Conservation (phyloP, 106 monocot species). For the Allium fistulosum region DNA sequence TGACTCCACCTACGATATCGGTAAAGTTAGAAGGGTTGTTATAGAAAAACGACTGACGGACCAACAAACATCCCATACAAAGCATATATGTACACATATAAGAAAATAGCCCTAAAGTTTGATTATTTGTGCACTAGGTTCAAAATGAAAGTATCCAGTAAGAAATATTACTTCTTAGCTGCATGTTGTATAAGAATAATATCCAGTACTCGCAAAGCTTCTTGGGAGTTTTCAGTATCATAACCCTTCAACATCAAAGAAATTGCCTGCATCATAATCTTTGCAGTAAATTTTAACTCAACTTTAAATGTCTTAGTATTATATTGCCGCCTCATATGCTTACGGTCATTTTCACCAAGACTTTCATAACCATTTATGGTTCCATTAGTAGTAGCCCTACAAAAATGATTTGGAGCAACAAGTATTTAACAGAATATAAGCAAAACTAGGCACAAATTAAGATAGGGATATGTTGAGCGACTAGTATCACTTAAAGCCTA, state of each 20-base stretch:
- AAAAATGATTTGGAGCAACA: not conserved
- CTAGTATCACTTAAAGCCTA: too few species aligned
- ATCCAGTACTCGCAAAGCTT: slow-evolving; percentile 82
- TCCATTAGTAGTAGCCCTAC: slow-evolving; percentile 2
- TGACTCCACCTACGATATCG: slow-evolving; percentile 78
- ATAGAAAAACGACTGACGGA: slow-evolving; percentile 80
- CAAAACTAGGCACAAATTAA: not conserved
- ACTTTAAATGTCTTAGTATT: slow-evolving; percentile 73
- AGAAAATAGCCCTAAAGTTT: too few species aligned
- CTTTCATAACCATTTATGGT: slow-evolving; percentile 47
- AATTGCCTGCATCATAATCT: slow-evolving; percentile 76
- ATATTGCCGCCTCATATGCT: slow-evolving; percentile 42
- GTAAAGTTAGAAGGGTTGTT: slow-evolving; percentile 56
- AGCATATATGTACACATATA: too few species aligned
- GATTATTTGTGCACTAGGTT: too few species aligned
- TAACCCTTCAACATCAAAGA: slow-evolving; percentile 54
- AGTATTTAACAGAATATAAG: not conserved
- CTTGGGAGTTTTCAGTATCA: slow-evolving; percentile 72
- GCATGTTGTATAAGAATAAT: slow-evolving; percentile 84
- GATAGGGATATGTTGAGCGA: too few species aligned
- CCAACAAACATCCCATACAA: slow-evolving; percentile 82
- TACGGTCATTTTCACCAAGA: slow-evolving; percentile 52
- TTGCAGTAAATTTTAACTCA: slow-evolving; percentile 67
- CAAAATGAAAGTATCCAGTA: not conserved
- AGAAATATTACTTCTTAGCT: slow-evolving; percentile 50